Evolutionary conservation across 2,329 filamentous ascomycete genomes (phyloP).

Genomic region (Diaporthe capsici): DNA sequence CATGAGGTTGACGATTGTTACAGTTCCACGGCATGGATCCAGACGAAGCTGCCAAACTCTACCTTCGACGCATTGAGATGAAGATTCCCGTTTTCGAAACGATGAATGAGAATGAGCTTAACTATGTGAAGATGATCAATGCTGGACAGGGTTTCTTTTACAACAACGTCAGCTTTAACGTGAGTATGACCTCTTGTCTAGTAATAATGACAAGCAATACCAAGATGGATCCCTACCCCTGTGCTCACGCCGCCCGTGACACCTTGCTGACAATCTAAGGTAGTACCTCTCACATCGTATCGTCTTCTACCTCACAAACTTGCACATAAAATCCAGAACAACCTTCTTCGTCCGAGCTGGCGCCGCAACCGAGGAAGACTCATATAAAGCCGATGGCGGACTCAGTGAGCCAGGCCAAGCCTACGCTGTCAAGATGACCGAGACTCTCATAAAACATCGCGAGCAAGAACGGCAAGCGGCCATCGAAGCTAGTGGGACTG

Average conservation of each 20-base stretch:
- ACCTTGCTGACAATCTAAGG: neutral
- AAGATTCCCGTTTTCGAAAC: slow-evolving; percentile 97
- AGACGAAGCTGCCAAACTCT: slow-evolving; percentile 92
- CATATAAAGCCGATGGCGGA: slow-evolving; percentile 89
- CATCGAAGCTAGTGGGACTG: slow-evolving; percentile 76
- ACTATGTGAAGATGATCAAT: slow-evolving; percentile 99
- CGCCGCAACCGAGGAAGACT: slow-evolving; percentile 84
- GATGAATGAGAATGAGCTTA: slow-evolving; percentile 93
- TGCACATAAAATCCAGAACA: slow-evolving; percentile 95
- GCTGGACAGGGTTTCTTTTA: slow-evolving; percentile 93
- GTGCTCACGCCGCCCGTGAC: too few species aligned
- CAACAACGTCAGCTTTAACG: slow-evolving; percentile 95
- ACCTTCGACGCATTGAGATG: slow-evolving; percentile 88
- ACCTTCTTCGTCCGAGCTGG: slow-evolving; percentile 93
- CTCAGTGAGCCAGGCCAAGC: slow-evolving; percentile 84
- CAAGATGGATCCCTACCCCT: neutral
- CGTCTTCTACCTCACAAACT: slow-evolving; percentile 97
- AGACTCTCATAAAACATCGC: slow-evolving; percentile 85
- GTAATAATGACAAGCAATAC: too few species aligned
- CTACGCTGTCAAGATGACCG: slow-evolving; percentile 89
- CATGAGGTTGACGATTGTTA: slow-evolving; percentile 42
- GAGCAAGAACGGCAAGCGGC: slow-evolving; percentile 82
- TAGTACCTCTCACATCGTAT: slow-evolving; percentile 93
- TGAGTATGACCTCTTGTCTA: neutral
- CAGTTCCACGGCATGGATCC: slow-evolving; percentile 92